Evolutionary conservation across 345 rosid species (phyloP).

Genomic region (Aegle marmelos): DNA sequence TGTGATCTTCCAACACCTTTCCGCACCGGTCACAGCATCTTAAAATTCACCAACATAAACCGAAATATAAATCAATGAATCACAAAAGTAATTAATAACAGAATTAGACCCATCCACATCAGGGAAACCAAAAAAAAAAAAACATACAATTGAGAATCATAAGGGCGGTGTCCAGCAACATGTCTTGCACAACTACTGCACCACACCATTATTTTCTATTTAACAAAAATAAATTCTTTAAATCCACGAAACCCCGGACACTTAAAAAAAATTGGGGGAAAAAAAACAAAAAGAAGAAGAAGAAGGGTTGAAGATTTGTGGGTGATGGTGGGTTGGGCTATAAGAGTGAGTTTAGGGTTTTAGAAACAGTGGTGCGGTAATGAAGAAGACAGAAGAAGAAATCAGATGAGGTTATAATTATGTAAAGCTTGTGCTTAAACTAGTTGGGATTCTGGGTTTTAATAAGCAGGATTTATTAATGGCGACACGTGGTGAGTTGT

Average conservation of each 20-base stretch:
- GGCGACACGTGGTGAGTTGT: not conserved
- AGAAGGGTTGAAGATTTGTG: not conserved
- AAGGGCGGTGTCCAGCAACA: constrained; percentile 28
- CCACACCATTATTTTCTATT: constrained; percentile 18
- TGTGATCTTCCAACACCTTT: constrained; percentile 37
- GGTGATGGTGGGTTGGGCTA: not conserved
- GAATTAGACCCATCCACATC: not conserved
- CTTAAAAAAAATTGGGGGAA: not conserved
- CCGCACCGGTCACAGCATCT: constrained; percentile 42
- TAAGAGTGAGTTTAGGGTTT: not conserved
- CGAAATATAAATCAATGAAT: not conserved
- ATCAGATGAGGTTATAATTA: not conserved
- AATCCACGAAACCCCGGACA: not conserved
- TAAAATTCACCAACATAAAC: not conserved
- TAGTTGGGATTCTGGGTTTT: not conserved
- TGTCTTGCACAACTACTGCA: constrained; percentile 25
- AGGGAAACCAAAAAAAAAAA: not conserved
- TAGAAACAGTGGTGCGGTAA: not conserved
- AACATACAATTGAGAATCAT: constrained; percentile 28
- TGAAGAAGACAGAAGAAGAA: not conserved
- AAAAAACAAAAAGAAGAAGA: too few relatives aligned
- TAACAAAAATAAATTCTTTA: not conserved
- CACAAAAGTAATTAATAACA: not conserved
- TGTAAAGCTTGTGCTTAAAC: not conserved
- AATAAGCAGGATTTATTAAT: too few relatives aligned